phyloP scores from a whole-genome alignment of 169 alveolate species.

The Babesia caballi region DNA sequence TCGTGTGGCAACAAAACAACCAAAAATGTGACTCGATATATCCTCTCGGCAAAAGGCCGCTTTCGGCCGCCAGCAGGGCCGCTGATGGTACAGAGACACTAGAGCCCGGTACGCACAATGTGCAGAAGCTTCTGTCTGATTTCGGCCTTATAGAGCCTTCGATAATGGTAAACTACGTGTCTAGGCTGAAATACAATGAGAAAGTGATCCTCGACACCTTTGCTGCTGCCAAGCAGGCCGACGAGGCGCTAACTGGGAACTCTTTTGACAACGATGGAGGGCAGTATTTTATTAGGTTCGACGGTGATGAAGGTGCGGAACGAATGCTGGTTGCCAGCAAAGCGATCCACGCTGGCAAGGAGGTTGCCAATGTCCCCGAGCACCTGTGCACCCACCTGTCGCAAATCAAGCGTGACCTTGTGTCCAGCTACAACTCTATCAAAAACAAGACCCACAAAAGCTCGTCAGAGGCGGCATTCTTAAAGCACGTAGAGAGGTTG shows the following conservation, averaged over 20 bases:
- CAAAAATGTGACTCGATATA: not conserved
- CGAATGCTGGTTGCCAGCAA: not conserved
- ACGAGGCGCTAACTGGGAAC: constrained; percentile 24
- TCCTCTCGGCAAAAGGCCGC: not conserved
- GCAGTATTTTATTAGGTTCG: constrained; percentile 13
- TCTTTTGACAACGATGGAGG: not conserved
- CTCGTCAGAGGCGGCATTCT: not conserved
- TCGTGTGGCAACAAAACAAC: not conserved
- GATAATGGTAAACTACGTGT: not conserved
- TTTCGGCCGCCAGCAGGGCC: not conserved
- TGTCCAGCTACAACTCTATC: not conserved
- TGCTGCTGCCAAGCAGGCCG: constrained; percentile 31
- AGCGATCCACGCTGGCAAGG: not conserved
- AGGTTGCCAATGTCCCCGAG: constrained; percentile 5
- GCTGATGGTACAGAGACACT: not conserved
- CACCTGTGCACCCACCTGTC: constrained; percentile 12
- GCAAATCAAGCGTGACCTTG: not conserved
- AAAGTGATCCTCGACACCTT: constrained; percentile 25
- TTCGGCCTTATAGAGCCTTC: not conserved
- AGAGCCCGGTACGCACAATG: not conserved
- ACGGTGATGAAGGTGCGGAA: constrained; percentile 56
- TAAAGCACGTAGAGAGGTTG: constrained; percentile 14
- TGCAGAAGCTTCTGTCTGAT: not conserved
- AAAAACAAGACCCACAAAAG: not conserved
- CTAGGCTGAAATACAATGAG: constrained; percentile 34